phyloP scores from a whole-genome alignment of 2,329 filamentous ascomycete species.

The Xylaria sp. region DNA sequence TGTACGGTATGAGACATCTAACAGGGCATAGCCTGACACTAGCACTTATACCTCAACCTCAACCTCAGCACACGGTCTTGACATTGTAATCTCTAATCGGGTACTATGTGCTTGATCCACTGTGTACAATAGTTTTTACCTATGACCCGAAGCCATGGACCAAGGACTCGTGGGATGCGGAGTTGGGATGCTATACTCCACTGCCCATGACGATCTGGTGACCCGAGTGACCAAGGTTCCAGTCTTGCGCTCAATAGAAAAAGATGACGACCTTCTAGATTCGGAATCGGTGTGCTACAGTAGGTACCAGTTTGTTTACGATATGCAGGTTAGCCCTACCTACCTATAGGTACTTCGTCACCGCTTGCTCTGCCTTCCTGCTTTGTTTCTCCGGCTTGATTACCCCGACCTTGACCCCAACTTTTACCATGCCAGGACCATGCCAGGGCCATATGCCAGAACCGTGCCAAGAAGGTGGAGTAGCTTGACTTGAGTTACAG shows the following conservation, averaged over 20 bases:
- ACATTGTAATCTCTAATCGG: background rate
- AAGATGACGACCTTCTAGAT: slow-evolving; percentile 23
- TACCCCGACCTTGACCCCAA: slow-evolving; percentile 24
- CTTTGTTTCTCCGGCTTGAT: too few species aligned
- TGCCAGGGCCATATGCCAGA: too few species aligned
- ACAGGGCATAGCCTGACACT: too few species aligned
- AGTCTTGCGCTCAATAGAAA: background rate
- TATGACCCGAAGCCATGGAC: slow-evolving; percentile 24
- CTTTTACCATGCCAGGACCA: slow-evolving; percentile 18
- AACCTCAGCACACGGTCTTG: too few species aligned
- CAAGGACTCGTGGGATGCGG: slow-evolving; percentile 2
- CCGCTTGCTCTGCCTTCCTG: too few species aligned
- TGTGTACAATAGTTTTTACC: background rate
- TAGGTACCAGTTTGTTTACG: background rate
- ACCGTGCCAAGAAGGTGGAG: slow-evolving; percentile 41
- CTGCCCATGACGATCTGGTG: slow-evolving; percentile 6
- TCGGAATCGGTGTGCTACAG: slow-evolving; percentile 1
- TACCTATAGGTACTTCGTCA: too few species aligned
- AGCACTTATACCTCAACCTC: too few species aligned
- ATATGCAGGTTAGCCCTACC: background rate
- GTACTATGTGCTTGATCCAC: background rate
- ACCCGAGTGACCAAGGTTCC: background rate
- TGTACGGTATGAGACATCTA: too few species aligned
- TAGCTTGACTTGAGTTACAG: slow-evolving; percentile 28
- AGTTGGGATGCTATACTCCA: background rate